Base-by-base conservation (phyloP, 495 filamentous ascomycete species). In the Xylaria palmicola region DNA sequence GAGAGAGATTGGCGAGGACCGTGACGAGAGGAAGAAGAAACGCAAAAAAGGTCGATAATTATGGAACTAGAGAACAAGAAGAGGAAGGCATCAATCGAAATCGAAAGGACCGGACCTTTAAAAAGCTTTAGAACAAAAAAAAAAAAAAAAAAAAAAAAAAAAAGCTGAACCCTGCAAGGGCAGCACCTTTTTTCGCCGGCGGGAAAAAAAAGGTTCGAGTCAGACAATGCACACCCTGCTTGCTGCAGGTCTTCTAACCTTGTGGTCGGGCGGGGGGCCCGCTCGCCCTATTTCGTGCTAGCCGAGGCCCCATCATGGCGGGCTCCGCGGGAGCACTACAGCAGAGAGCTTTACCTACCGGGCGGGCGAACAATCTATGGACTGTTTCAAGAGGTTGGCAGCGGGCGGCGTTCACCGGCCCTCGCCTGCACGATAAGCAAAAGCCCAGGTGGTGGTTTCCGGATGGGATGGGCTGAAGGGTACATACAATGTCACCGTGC, bases 81-180 rank as follows among this genome's bases (percentile, higher is more conserved):
- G 45, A 48, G 1, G 20, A 36, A 13, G 32, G 6, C 6, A 13
- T 36, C 6, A 36, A 10, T n/a, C 12, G 39, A 6, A 15, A 41
- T 7, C 5, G 19, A 19, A 44, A 10, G 41, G 22, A 44, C 32
- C 17, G 41, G 4, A 44, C 19, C n/a, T 44, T 4, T 44, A 44
- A 5, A 44, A 4, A 8, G 39, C 4, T 4, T 8, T 40, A 4
- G 37, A 13, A 4, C 3, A 40, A 40, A 15, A 13, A 15, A 40
- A n/a, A 4, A 7, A 15, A 17, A 6, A 4, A 13, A n/a, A 67
- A 48, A 60, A 50, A 49, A 58, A 15, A 39, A 36, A 32, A 6
- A 41, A 24, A 27, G 29, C 22, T 49, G 51, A 56, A 53, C 56
- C 56, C 63, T 59, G 60, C 22, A 56, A n/a, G n/a, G n/a, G n/a